Base-by-base conservation (phyloP, 2,329 filamentous ascomycete genomes). In the Parastagonospora avenae region DNA sequence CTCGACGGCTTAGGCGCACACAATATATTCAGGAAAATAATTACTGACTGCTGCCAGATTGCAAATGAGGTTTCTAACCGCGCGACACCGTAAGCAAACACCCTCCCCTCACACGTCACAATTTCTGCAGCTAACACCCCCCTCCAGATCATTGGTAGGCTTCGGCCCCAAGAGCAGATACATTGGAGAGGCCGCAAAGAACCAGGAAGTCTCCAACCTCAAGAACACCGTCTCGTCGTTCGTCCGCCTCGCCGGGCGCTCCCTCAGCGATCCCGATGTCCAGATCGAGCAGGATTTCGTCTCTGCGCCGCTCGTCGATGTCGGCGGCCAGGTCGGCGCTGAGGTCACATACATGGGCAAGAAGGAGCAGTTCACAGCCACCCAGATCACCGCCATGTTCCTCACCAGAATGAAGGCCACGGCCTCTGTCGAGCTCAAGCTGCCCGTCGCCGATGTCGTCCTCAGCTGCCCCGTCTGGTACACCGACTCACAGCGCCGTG, bases 41-140 rank as follows among this genome's bases (percentile, higher is more conserved):
- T 24, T 63, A 54, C 72, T 76, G 63, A 77, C 66, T 36, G 37
- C 50, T 46, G 46, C 67, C 71, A 96, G 92, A 96, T 99, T 75
- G 89, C 91, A 81, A 99, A 99, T 83, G 94, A 99, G 80, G 94
- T 97, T 68, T 99, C 94, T 64, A 97, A 99, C 85, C 89, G 94
- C 79, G 87, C 91, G 56, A 99, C 94, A 67, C 94, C 94, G 91
- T 97, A 90, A 84, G 92, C 88, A 37, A 53, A 46, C 39, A 46
- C 50, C 41, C 48, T 48, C 53, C 48, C 57, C 59, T 48, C 60
- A 50, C 41, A 41, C 40, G 31, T 53, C 38, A 35, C 49, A 46
- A 32, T 42, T 44, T 15, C 29, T 40, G 33, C 33, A 48, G 40
- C 57, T 64, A 16, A 63, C 56, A 41, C 28, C 2, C 16, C 8